phyloP scores from a whole-genome alignment of 2,329 filamentous ascomycete genomes.

The Hypoxylon sp. region DNA sequence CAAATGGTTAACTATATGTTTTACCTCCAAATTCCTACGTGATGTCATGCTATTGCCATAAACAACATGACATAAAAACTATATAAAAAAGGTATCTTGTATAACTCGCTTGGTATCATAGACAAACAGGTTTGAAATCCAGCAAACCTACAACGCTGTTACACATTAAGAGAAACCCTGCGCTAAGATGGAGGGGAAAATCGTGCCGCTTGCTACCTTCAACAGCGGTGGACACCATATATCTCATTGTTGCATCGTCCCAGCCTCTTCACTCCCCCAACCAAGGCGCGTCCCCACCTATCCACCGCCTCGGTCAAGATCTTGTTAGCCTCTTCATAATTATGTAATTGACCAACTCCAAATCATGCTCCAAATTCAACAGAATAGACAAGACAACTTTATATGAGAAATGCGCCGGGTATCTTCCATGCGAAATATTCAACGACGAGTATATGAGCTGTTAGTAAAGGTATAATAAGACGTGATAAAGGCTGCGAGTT shows the following conservation, averaged over 20 bases:
- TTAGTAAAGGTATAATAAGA: slow-evolving; percentile 24
- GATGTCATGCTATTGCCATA: slow-evolving; percentile 9
- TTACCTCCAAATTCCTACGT: background rate
- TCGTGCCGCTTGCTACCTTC: slow-evolving; percentile 26
- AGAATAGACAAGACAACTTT: slow-evolving; percentile 15
- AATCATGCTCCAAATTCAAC: slow-evolving; percentile 10
- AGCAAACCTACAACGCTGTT: slow-evolving; percentile 29
- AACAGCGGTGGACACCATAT: slow-evolving; percentile 27
- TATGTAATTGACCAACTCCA: slow-evolving; percentile 39
- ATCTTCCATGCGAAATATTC: slow-evolving; percentile 37
- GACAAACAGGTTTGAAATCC: slow-evolving; percentile 42
- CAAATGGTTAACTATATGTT: background rate
- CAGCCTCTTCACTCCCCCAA: slow-evolving; percentile 26
- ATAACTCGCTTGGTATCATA: slow-evolving; percentile 45
- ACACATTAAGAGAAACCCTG: slow-evolving; percentile 19
- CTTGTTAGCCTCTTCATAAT: slow-evolving; percentile 26
- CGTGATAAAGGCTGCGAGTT: slow-evolving; percentile 6
- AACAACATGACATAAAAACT: slow-evolving; percentile 18
- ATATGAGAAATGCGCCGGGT: slow-evolving; percentile 36
- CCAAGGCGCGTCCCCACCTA: slow-evolving; percentile 39
- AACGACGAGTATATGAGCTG: slow-evolving; percentile 21
- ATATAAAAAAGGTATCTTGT: slow-evolving; percentile 18
- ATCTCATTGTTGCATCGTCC: slow-evolving; percentile 37
- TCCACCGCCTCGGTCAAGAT: slow-evolving; percentile 30
- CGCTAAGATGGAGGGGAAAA: slow-evolving; percentile 24